Conservation (phyloP, 2,329 filamentous ascomycete genomes). For the Neodidymelliopsis sp. region DNA sequence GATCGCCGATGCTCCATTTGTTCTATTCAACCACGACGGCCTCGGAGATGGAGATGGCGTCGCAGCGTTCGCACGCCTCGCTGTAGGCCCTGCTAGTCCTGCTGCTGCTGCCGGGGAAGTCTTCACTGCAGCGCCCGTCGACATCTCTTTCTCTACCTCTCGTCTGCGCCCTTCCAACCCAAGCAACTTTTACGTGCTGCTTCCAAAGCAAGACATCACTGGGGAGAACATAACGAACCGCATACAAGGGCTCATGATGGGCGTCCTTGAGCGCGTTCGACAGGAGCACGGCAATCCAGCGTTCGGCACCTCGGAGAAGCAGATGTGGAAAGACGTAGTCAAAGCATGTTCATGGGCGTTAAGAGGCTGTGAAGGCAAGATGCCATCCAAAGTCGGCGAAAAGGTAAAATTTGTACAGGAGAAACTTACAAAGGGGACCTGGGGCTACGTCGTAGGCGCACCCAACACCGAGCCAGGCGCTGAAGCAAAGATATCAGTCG, state of each 20-base stretch:
- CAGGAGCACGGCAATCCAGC: slow-evolving; percentile 31
- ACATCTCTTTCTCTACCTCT: slow-evolving; percentile 23
- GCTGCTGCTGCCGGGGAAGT: slow-evolving; percentile 9
- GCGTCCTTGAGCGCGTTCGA: slow-evolving; percentile 36
- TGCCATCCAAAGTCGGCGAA: slow-evolving; percentile 34
- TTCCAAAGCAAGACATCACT: slow-evolving; percentile 20
- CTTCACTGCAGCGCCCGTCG: slow-evolving; percentile 33
- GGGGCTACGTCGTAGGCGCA: slow-evolving; percentile 24
- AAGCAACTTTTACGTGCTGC: slow-evolving; percentile 31
- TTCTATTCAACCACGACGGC: slow-evolving; percentile 7
- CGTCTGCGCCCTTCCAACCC: slow-evolving; percentile 25
- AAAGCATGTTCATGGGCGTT: slow-evolving; percentile 38
- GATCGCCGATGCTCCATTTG: slow-evolving; percentile 39
- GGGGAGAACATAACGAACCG: slow-evolving; percentile 30
- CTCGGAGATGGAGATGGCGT: slow-evolving; percentile 8
- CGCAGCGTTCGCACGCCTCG: slow-evolving; percentile 36
- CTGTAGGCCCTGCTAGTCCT: slow-evolving; percentile 32
- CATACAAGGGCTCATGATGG: slow-evolving; percentile 44
- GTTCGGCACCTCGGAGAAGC: slow-evolving; percentile 23
- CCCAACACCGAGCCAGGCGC: slow-evolving; percentile 2
- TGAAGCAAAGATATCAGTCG: not conserved
- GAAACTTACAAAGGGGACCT: slow-evolving; percentile 35
- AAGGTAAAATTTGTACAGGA: slow-evolving; percentile 37
- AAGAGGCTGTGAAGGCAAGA: slow-evolving; percentile 32
- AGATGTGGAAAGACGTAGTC: slow-evolving; percentile 35